Percentiles rank a stretch among this genome's conserved stretches.
These are phyloP conservation scores for Lepiota brunneoincarnata DNA, from an alignment of 768 basidiomycete species.

Conservation along the genomic window DNA sequence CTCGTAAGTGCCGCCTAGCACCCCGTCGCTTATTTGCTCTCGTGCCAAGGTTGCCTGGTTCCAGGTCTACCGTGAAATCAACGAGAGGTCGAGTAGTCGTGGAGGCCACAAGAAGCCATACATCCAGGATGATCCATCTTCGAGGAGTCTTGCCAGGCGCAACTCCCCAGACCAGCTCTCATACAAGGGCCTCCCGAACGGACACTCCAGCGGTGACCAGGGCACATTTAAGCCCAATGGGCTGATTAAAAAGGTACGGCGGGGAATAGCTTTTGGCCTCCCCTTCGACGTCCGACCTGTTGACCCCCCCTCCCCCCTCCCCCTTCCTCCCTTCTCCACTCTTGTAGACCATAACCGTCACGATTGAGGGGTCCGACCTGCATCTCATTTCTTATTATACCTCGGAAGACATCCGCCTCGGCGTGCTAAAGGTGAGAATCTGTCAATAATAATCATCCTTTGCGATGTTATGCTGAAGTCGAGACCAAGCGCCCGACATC, in stretches of 20 bases:
- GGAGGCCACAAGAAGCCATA: conserved; percentile 48
- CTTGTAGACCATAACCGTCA: conserved; percentile 79
- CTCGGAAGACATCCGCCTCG: conserved; percentile 71
- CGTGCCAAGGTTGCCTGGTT: not conserved
- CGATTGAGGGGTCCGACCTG: conserved; percentile 74
- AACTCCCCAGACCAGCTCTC: conserved; percentile 39
- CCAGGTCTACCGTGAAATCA: conserved; percentile 82
- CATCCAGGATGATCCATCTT: conserved; percentile 44
- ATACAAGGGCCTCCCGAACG: conserved; percentile 30
- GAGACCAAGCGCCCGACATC: conserved; percentile 56
- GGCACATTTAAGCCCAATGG: conserved; percentile 70
- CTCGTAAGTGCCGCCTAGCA: conserved; percentile 44
- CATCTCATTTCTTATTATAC: conserved; percentile 86
- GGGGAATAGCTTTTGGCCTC: not conserved
- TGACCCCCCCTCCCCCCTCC: not conserved
- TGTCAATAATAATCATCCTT: not conserved
- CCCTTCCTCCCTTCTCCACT: not conserved
- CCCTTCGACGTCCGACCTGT: not conserved
- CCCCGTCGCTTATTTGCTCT: conserved; percentile 1
- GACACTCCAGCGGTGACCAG: conserved; percentile 38
- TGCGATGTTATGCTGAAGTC: not conserved
- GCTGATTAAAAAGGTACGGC: conserved; percentile 73
- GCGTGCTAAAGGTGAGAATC: conserved; percentile 52
- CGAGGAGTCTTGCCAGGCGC: conserved; percentile 35
- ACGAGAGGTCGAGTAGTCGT: conserved; percentile 61